These are phyloP conservation scores for Blastosporella zonata DNA, from an alignment of 1,284 basidiomycete genomes.

Conservation along the genomic window DNA sequence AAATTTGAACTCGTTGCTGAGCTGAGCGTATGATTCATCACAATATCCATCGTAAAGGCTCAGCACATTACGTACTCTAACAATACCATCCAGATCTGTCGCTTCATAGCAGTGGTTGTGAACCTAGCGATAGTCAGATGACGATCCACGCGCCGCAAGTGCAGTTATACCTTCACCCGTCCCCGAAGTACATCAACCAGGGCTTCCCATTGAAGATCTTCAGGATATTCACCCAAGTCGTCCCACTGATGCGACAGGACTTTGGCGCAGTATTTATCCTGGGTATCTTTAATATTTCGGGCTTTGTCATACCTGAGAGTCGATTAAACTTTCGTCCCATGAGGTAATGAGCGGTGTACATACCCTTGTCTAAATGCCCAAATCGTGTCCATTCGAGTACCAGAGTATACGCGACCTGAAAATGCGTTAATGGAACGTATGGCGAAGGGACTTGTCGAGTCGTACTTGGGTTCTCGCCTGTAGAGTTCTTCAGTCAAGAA, in stretches of 20 bases:
- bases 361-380: conserved; percentile 57
- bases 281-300: conserved; percentile 66
- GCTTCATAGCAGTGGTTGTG: conserved; percentile 81
- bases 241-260: conserved; percentile 61
- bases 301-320: conserved; percentile 63
- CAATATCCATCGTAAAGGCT: neutral
- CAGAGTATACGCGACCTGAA: conserved; percentile 36
- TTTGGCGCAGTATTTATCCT: conserved; percentile 70
- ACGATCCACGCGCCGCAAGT: neutral
- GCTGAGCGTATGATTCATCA: conserved; percentile 33
- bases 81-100: conserved; percentile 75
- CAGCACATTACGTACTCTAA: conserved; percentile 48
- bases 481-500: neutral
- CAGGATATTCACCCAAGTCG: conserved; percentile 64
- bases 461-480: conserved; percentile 45
- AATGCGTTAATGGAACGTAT: neutral
- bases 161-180: conserved; percentile 55
- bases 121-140: conserved; percentile 41
- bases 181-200: conserved; percentile 86
- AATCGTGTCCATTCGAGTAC: conserved; percentile 55
- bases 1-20: conserved; percentile 81
- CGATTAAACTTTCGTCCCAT: neutral
- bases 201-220: conserved; percentile 80
- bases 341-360: conserved; percentile 11
- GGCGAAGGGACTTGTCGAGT: neutral